Conservation (phyloP, 2,329 filamentous ascomycete genomes). For the Colletotrichum paranaense region DNA sequence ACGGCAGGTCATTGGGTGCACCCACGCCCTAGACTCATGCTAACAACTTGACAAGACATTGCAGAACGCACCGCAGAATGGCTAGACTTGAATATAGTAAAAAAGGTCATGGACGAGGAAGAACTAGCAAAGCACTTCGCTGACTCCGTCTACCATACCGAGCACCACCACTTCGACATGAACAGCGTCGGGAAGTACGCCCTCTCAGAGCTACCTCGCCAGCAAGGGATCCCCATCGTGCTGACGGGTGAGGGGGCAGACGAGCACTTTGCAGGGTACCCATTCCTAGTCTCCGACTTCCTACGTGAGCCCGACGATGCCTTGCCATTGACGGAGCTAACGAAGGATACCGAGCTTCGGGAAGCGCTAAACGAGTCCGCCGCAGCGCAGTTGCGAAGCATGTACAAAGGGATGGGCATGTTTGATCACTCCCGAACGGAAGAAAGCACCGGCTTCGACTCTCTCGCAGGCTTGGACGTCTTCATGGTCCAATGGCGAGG, state of each 20-base stretch:
- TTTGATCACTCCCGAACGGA: constrained; percentile 13
- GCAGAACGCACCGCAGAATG: constrained; percentile 45
- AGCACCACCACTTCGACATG: constrained; percentile 54
- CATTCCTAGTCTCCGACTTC: constrained; percentile 55
- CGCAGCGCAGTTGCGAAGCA: not conserved
- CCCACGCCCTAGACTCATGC: not conserved
- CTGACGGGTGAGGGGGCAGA: constrained; percentile 64
- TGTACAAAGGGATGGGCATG: not conserved
- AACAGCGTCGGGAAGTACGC: constrained; percentile 63
- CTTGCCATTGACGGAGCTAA: constrained; percentile 43
- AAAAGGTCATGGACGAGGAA: constrained; percentile 40
- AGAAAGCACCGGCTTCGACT: not conserved
- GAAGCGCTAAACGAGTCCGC: not conserved
- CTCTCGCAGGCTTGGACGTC: not conserved
- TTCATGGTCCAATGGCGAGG: not conserved
- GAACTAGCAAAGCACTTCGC: constrained; percentile 42
- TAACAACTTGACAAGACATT: constrained; percentile 34
- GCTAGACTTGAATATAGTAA: constrained; percentile 43
- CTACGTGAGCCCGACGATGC: constrained; percentile 58
- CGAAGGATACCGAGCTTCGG: constrained; percentile 33
- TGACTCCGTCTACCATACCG: constrained; percentile 43
- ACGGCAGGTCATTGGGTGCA: constrained; percentile 40
- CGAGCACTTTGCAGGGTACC: constrained; percentile 65
- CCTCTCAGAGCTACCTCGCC: constrained; percentile 55
- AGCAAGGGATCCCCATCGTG: constrained; percentile 63